Evolutionary conservation across 805 yeast genomes (phyloP), one percentile per base, ranked within the genome.

Genomic region (Yamadazyma scolyti): DNA sequence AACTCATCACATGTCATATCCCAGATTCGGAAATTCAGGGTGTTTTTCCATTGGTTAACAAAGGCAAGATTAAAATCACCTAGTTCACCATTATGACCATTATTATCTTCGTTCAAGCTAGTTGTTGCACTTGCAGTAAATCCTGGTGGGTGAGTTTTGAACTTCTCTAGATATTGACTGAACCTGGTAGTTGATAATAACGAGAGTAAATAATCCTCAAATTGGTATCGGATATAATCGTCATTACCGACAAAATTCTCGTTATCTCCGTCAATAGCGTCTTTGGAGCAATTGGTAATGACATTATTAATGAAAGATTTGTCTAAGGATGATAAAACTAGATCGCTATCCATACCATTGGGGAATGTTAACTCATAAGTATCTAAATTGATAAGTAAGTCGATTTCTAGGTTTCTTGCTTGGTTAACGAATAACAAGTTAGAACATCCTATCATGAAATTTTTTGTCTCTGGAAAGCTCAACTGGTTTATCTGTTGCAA

Each of bases 181-280:
- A 79, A 83, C 54, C 94, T 82, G 14, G 75, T 77, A 16, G 84
- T 70, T 0, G 95, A 68, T 15, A 90, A 53, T 40, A 93, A 54
- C 8, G 94, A 86, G 36, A 82, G 71, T 16, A 89, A 57, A 50
- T 93, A 93, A 47, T 89, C 97, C 50, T 93, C 98, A 56, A 90
- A 89, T 47, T 79, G 87, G 58, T 78, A 73, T 31, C 97, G 62
- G 19, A 93, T 79, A 49, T 80, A 86, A 56, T 93, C 98, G 47
- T 93, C 97, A 43, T 57, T 60, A 5, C 71, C 68, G 8, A 60
- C 35, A 40, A 46, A 65, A 15, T 52, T 50, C 20, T 57, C 61
- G 11, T 41, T 43, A n/a, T 43, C 36, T 10, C n/a, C 31, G 18
- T 12, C 9, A n/a, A 50, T 51, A 4, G 51, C 43, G 2, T 75